Evolutionary conservation across 306 rosid genomes (phyloP), one percentile per base, ranked within the genome.

Genomic region (Oxytropis ochrocephala): DNA sequence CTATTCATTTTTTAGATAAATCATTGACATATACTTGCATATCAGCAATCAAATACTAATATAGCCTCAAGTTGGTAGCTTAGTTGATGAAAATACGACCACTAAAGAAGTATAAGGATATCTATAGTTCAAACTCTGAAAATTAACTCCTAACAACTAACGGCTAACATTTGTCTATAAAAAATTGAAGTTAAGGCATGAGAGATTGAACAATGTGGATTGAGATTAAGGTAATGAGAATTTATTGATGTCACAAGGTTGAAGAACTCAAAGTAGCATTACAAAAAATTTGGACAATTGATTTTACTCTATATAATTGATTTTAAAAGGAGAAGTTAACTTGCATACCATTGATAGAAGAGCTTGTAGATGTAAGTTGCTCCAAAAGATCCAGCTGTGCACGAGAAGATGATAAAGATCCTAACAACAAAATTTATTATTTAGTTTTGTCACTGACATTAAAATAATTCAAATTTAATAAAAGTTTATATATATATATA

Each of bases 321-420:
- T 44, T 39, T 43, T 6, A 47, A 14, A 35, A 21, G 38, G 19
- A 48, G 30, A 70, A 7, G 57, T 43, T 41, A 65, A 13, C 4
- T 56, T 48, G 57, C 87, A 42, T 88, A 91, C 97, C 87, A 74
- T 35, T 85, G 55, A 39, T 58, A 1, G 87, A 66, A 70, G 91
- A 80, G 76, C 85, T 81, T 43, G 92, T 75, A 9, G 96, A 87
- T 38, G 99, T 79, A 69, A 94, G 90, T 74, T 91, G 99, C 61
- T 91, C 97, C 84, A 94, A 67, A 73, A 94, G 99, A 85, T 84
- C 95, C 71, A 94, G 80, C 81, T 86, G 97, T 35, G 92, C 53
- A 56, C 94, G 96, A 17, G 89, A 73, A 48, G 99, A 84, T 44
- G 97, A 85, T 32, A 83, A 67, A 27, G 98, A 73, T 69, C 86